Evolutionary conservation across 2,329 filamentous ascomycete species (phyloP), one percentile per base, ranked within the genome.

Genomic region (Verticillium dahliae): DNA sequence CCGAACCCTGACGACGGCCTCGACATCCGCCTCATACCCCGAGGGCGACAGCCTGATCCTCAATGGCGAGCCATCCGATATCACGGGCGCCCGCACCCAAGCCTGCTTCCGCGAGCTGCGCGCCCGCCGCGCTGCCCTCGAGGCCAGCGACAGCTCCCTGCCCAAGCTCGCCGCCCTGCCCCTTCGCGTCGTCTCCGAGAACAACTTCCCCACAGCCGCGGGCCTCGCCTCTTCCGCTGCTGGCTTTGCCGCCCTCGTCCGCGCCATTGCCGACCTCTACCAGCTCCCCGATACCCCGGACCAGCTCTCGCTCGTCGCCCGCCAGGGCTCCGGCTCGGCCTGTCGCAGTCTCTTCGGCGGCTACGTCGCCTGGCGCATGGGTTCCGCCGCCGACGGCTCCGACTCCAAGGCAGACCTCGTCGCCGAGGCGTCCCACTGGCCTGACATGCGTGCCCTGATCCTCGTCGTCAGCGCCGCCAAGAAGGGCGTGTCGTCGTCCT

Each of bases 121-220:
- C 62, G 75, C 86, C 59, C 87, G 95, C 56, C 90, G 95, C 65
- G 82, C 86, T 59, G 81, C 85, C 31, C 82, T 98, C 70, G 95
- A 99, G 76, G 80, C 81, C 39, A 76, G 82, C 64, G 81, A 97
- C 73, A 69, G 87, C 0, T 87, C 86, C 27, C 84, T 97, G n/a
- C 92, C 94, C 54, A 91, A 90, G 75, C 86, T 99, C 62, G 90
- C 92, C 11, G 73, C 81, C 59, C 81, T 90, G 70, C 87, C 90
- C 38, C 86, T 99, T 64, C 90, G 89, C 69, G 89, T 99, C 67
- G 92, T 97, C 61, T 95, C 91, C 62, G 90, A 95, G 80, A 99
- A 99, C 84, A 99, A 99, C 84, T 99, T 99, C 83, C 95, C 95
- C 65, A 99, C 95, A 2, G 95, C 95, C 33, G 95, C 95, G 4